A percentile compares a stretch with the other conserved stretches of the same genome.
These are phyloP conservation scores for Dittrichia graveolens DNA, from an alignment of 129 eudicot genomes.

Conservation along the genomic window DNA sequence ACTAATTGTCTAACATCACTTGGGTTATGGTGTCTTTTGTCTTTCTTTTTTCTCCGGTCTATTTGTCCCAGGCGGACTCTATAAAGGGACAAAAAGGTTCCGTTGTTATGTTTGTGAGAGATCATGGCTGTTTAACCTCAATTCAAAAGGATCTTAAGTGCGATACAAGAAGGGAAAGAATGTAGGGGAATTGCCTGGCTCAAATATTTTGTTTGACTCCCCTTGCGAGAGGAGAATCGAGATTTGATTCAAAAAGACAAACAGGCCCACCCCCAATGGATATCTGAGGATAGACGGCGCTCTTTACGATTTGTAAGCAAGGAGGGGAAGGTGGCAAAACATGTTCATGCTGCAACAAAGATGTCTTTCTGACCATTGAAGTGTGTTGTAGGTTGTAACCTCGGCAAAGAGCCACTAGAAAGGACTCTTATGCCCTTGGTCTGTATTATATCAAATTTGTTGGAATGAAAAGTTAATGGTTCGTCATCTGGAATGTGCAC, in stretches of 20 bases:
- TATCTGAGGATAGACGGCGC: not conserved
- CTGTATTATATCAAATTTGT: not conserved
- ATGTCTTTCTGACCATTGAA: not conserved
- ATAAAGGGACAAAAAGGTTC: too few species aligned
- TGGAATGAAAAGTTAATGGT: too few species aligned
- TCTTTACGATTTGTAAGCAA: not conserved
- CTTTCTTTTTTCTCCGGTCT: too few species aligned
- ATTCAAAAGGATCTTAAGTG: too few species aligned
- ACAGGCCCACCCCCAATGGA: not conserved
- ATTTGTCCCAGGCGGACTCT: too few species aligned
- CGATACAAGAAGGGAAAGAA: too few species aligned
- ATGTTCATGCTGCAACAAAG: too few species aligned
- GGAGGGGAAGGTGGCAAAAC: not conserved
- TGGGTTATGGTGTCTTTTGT: too few species aligned
- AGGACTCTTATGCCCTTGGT: conserved; percentile 4
- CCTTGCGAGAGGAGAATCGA: not conserved
- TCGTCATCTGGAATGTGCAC: too few species aligned
- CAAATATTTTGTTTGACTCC: not conserved
- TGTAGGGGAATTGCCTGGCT: not conserved
- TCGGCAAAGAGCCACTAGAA: conserved; percentile 16
- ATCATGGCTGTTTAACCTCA: too few species aligned
- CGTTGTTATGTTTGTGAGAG: too few species aligned
- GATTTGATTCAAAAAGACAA: not conserved
- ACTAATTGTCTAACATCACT: too few species aligned
- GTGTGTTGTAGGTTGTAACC: conserved; percentile 1